Percentiles rank a stretch among this genome's conserved stretches.
These are phyloP conservation scores for Kwoniella botswanensis DNA, from an alignment of 768 basidiomycete genomes.

Conservation along the genomic window DNA sequence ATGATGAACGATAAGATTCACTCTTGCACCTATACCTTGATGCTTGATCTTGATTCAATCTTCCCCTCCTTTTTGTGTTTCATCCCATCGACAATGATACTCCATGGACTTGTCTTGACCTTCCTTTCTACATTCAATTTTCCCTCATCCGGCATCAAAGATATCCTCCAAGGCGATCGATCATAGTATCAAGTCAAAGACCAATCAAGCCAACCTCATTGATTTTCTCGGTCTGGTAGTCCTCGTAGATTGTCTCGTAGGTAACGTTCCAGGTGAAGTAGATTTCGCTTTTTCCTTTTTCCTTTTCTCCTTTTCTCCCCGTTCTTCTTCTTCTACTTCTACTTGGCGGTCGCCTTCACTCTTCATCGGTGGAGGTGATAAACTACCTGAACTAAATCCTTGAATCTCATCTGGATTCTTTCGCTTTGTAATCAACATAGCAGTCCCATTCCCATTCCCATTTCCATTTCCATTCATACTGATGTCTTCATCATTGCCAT, in stretches of 20 bases:
- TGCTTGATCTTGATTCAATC: too few species aligned
- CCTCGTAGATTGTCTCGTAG: slow-evolving; percentile 27
- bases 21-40: too few species aligned
- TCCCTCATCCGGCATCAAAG: too few species aligned
- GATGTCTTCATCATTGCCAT: slow-evolving; percentile 12
- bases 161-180: too few species aligned
- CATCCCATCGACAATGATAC: background rate
- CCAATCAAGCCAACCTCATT: slow-evolving; percentile 27
- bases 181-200: too few species aligned
- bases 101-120: background rate
- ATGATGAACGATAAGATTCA: too few species aligned
- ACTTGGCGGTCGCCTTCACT: background rate
- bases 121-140: background rate
- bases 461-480: slow-evolving; percentile 11
- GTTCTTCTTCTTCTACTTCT: background rate
- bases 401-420: slow-evolving; percentile 7
- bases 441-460: slow-evolving; percentile 16
- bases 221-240: slow-evolving; percentile 33
- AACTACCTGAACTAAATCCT: slow-evolving; percentile 40
- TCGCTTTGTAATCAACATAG: background rate
- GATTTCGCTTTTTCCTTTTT: background rate
- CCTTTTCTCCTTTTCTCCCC: background rate
- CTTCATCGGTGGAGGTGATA: slow-evolving; percentile 36
- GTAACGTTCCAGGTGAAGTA: background rate
- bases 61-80: too few species aligned